Conservation (phyloP, 108 stramenopile species). For the Nannochloropsis granulata region DNA sequence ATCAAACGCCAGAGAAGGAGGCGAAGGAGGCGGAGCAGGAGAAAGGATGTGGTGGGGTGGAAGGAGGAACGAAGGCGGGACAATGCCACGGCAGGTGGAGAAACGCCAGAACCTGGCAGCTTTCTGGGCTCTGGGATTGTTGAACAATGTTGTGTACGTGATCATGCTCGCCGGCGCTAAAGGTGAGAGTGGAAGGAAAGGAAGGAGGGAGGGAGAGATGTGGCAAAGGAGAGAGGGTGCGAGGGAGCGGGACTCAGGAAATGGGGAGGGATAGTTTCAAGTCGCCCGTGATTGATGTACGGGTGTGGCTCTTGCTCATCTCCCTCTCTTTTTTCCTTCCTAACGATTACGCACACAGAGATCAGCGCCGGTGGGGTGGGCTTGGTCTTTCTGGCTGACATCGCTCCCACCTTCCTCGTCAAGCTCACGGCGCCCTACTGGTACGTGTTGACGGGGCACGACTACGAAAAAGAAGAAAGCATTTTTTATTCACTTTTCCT, state of each 20-base stretch:
- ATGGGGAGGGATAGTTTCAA: neutral
- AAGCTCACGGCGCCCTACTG: constrained; percentile 31
- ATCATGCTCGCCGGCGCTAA: constrained; percentile 5
- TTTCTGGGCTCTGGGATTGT: constrained; percentile 16
- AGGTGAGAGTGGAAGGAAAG: neutral
- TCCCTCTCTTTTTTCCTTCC: neutral
- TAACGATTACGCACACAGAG: constrained; percentile 11
- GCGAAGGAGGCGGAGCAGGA: neutral
- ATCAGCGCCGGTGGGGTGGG: constrained; percentile 52
- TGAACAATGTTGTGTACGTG: constrained; percentile 20
- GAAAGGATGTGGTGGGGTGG: neutral
- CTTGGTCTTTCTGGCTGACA: constrained; percentile 49
- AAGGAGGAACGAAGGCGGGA: neutral
- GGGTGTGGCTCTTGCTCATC: neutral
- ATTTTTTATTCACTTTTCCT: neutral
- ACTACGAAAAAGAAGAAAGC: neutral
- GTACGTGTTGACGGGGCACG: neutral
- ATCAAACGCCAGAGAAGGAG: neutral
- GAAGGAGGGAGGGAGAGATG: too few relatives aligned
- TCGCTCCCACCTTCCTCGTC: constrained; percentile 27
- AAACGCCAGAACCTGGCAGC: neutral
- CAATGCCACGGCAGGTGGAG: neutral
- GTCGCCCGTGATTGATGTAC: neutral
- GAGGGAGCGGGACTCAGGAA: neutral
- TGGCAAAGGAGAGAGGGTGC: neutral